Evolutionary conservation across 306 rosid species (phyloP), one percentile per base, ranked within the genome.

Genomic region (Castanea mollissima): DNA sequence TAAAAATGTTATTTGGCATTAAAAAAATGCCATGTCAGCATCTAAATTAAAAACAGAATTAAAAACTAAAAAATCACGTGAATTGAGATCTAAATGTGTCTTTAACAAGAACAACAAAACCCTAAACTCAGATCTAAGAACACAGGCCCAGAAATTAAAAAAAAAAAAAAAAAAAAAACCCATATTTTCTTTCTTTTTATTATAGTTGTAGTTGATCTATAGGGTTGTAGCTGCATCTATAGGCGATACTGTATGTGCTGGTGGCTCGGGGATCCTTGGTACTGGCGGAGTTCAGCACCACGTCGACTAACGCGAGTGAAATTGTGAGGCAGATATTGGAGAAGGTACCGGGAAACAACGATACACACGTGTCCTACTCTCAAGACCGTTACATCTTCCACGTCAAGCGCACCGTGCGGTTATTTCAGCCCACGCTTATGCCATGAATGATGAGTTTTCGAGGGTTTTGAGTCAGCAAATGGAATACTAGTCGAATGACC

Each of bases 221-320:
- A 12, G 14, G 15, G 16, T 41, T 41, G 46, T 41, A 38, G 54
- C 16, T 3, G 4, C 54, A 41, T 41, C 46, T 7, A 41, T 0
- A 25, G 99, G 98, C 97, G 56, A 87, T 96, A 18, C 89, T 93
- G 44, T 96, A 82, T 82, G 90, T 97, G 12, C 85, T 96, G 71
- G 99, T 96, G 51, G 90, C 94, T 0, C 89, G 99, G 74, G 98
- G 98, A 78, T 91, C 99, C 84, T 97, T 96, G 84, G 86, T 93
- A 64, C 82, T 96, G 81, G 96, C 97, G 16, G 98, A 96, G 83
- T 90, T 89, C 87, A 85, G 82, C 75, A 88, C 82, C 32, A 89
- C 98, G 56, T 62, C 93, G 64, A 91, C 98, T 5, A 96, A 96
- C 92, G 99, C 98, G 18, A 80, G 92, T 89, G 71, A 88, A 9